Conservation (phyloP, 2,329 filamentous ascomycete species). For the Clonostachys rhizophaga region DNA sequence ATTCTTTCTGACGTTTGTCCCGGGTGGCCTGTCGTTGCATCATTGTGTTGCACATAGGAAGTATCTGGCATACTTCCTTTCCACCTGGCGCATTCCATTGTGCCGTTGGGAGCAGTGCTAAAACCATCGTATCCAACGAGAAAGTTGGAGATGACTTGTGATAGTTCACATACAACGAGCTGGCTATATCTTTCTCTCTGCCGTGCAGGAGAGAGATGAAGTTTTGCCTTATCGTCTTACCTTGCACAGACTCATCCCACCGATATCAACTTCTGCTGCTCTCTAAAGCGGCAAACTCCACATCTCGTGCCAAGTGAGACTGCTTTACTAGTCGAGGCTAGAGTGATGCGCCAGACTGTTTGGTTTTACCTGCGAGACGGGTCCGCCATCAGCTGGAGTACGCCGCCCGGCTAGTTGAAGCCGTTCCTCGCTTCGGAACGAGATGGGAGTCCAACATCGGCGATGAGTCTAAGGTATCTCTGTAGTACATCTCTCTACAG, state of each 20-base stretch:
- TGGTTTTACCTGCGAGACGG: no score
- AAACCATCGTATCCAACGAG: neutral
- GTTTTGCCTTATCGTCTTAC: no score
- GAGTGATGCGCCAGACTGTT: no score
- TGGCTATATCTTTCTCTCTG: no score
- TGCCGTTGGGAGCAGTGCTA: neutral
- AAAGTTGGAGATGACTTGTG: neutral
- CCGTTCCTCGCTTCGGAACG: neutral
- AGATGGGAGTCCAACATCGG: neutral
- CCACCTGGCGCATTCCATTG: neutral
- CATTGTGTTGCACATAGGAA: constrained; percentile 24
- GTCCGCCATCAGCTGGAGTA: constrained; percentile 6
- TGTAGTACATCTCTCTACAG: constrained; percentile 16
- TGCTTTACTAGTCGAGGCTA: no score
- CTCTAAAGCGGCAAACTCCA: no score
- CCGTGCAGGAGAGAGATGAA: no score
- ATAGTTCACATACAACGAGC: no score
- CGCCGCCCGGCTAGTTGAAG: constrained; percentile 6
- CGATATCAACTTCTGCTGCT: no score
- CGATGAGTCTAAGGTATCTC: neutral
- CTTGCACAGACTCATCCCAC: no score
- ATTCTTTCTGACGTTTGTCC: constrained; percentile 10
- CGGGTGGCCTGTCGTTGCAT: constrained; percentile 18
- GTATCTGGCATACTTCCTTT: constrained; percentile 30
- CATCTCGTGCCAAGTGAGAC: no score